Percentiles rank a stretch among this genome's conserved stretches.
These are phyloP conservation scores for Ophiostoma triangulosporum DNA, from an alignment of 2,329 filamentous ascomycete species.

Conservation along the genomic window DNA sequence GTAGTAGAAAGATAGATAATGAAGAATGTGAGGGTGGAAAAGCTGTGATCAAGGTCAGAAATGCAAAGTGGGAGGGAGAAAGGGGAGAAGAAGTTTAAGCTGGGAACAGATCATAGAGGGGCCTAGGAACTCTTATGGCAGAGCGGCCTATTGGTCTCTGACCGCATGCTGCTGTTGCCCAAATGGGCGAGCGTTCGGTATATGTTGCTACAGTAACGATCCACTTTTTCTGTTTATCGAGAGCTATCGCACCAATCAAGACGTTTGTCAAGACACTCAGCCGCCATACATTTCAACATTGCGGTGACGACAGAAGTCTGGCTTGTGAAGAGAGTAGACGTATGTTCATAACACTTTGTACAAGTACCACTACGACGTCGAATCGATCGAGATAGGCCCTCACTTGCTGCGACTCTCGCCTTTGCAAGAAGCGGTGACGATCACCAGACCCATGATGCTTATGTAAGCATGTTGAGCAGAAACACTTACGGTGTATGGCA, in stretches of 20 bases:
- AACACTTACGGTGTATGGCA: no score
- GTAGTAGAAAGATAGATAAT: background rate
- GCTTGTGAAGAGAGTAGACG: no score
- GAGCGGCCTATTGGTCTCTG: background rate
- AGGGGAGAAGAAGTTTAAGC: background rate
- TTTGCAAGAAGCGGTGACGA: no score
- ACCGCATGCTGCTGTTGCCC: background rate
- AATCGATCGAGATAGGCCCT: no score
- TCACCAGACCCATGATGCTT: no score
- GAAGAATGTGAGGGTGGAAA: background rate
- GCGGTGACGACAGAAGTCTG: constrained; percentile 3
- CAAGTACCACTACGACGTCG: no score
- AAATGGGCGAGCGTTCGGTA: background rate
- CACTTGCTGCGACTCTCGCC: no score
- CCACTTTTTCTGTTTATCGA: constrained; percentile 4
- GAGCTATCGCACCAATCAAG: background rate
- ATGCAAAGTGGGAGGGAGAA: background rate
- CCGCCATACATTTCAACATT: no score
- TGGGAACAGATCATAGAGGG: background rate
- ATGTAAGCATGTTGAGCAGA: no score
- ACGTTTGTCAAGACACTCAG: no score
- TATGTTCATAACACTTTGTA: no score
- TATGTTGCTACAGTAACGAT: constrained; percentile 11
- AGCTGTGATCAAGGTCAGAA: background rate
- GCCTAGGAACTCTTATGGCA: background rate